These are phyloP conservation scores for Xylariaceae sp. DNA, from an alignment of 2,329 filamentous ascomycete genomes.

Conservation along the genomic window DNA sequence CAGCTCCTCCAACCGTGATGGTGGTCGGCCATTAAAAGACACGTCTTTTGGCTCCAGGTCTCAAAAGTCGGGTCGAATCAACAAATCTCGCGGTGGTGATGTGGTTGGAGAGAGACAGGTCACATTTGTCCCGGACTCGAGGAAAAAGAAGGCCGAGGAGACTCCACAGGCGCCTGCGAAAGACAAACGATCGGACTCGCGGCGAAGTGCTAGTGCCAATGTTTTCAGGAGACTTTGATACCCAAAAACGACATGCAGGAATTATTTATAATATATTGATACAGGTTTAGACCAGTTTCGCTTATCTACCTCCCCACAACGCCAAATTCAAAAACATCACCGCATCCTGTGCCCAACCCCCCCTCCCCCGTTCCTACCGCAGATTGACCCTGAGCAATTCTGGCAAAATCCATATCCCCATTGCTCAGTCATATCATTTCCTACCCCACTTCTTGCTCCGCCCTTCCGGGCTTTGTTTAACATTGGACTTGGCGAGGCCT, in stretches of 20 bases:
- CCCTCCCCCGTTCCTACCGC: slow-evolving; percentile 7
- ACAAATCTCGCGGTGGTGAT: slow-evolving; percentile 50
- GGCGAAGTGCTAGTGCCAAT: slow-evolving; percentile 76
- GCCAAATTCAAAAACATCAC: slow-evolving; percentile 16
- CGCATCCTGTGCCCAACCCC: slow-evolving; percentile 3
- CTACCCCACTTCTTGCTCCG: slow-evolving; percentile 34
- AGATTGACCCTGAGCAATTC: slow-evolving; percentile 5
- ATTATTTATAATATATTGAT: slow-evolving; percentile 16
- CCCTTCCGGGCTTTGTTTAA: slow-evolving; percentile 32
- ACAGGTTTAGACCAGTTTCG: slow-evolving; percentile 16
- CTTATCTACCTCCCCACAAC: slow-evolving; percentile 15
- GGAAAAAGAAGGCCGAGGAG: slow-evolving; percentile 48
- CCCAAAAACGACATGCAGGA: slow-evolving; percentile 50
- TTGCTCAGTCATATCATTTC: slow-evolving; percentile 22
- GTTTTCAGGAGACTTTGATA: slow-evolving; percentile 61
- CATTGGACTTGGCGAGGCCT: slow-evolving; percentile 44
- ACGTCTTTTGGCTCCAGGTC: slow-evolving; percentile 59
- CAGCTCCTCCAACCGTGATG: slow-evolving; percentile 68
- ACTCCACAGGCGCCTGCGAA: slow-evolving; percentile 22
- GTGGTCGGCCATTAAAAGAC: slow-evolving; percentile 58
- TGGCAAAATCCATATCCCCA: slow-evolving; percentile 6
- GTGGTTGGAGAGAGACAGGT: slow-evolving; percentile 67
- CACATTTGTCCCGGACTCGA: slow-evolving; percentile 69
- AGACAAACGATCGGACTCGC: slow-evolving; percentile 42
- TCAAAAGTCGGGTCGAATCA: slow-evolving; percentile 52